Evolutionary conservation across 129 eudicot genomes (phyloP), one percentile per base, ranked within the genome.

Genomic region (Flaveria ramosissima): DNA sequence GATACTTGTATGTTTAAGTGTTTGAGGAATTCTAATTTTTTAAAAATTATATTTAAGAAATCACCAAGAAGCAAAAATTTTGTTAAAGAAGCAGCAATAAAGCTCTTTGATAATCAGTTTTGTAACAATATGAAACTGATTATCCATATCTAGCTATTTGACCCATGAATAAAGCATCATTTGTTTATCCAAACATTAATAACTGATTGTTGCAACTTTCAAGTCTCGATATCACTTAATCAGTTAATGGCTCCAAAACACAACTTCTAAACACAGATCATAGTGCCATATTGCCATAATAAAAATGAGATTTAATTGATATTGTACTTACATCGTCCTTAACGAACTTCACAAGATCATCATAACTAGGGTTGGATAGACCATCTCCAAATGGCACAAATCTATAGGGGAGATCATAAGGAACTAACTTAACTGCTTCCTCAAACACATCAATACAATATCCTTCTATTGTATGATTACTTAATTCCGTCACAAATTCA

Each of bases 361-460:
- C 84, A 60, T 89, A 89, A 57, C 32, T 76, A 9, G 95, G 95
- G 72, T 89, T 89, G 32, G 71, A 20, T n/a, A 10, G 48, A 71
- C 95, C 95, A 81, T 84, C 83, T 24, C 95, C 95, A 42, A 83
- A 89, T 0, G 88, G 79, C 61, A 69, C 77, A 60, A 80, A 85
- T 69, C n/a, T 78, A 71, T 11, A 83, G 3, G 95, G 95, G 23
- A 89, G 80, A 9, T 73, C 83, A 76, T 89, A 89, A 7, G 91
- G 89, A 59, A 89, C 85, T 36, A 86, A 59, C 77, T 81, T 83
- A 26, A 62, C 72, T 55, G 88, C 91, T 77, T 80, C 88, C 9
- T 2, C 39, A 83, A 89, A 89, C 79, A 89, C 80, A 81, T 89
- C 95, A 48, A 89, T 81, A 80, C 95, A 83, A 43, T 89, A 89